These are phyloP conservation scores for Haematococcus lacustris DNA, from an alignment of 139 green algal genomes.

Conservation along the genomic window DNA sequence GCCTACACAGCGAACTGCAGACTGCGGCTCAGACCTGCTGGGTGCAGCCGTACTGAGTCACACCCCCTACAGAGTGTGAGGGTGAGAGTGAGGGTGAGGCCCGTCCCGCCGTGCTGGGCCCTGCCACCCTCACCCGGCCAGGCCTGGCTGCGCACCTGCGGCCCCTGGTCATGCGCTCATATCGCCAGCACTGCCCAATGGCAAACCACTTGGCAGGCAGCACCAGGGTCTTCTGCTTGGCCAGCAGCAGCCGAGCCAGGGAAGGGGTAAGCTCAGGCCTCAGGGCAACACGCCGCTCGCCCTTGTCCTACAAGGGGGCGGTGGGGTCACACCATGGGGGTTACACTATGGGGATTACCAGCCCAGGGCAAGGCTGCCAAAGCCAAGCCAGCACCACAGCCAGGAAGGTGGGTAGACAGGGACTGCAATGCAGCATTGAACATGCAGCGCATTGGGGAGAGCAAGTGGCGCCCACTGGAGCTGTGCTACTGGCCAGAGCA, in stretches of 20 bases:
- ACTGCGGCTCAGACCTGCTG: too few species aligned
- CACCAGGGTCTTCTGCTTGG: constrained; percentile 55
- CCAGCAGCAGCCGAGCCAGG: constrained; percentile 69
- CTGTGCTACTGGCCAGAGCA: too few species aligned
- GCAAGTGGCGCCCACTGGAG: too few species aligned
- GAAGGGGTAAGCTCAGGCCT: constrained; percentile 94
- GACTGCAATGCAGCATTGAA: too few species aligned
- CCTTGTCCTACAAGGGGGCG: constrained; percentile 83
- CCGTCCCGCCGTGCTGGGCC: not conserved
- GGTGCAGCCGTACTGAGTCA: not conserved
- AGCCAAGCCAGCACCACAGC: too few species aligned
- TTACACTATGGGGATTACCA: not conserved
- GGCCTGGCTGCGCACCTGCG: constrained; percentile 33
- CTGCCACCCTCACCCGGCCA: not conserved
- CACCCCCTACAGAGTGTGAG: constrained; percentile 4
- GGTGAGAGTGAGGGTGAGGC: not conserved
- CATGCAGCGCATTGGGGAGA: too few species aligned
- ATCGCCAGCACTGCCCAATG: constrained; percentile 95
- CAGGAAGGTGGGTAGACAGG: too few species aligned
- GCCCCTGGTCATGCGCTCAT: constrained; percentile 89
- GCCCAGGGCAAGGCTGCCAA: not conserved
- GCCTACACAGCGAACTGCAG: not conserved
- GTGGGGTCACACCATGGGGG: not conserved
- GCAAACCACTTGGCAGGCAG: constrained; percentile 95
- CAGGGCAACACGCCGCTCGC: constrained; percentile 76